Evolutionary conservation across 345 rosid genomes (phyloP), one percentile per base, ranked within the genome.

Genomic region (Gossypium sturtianum): DNA sequence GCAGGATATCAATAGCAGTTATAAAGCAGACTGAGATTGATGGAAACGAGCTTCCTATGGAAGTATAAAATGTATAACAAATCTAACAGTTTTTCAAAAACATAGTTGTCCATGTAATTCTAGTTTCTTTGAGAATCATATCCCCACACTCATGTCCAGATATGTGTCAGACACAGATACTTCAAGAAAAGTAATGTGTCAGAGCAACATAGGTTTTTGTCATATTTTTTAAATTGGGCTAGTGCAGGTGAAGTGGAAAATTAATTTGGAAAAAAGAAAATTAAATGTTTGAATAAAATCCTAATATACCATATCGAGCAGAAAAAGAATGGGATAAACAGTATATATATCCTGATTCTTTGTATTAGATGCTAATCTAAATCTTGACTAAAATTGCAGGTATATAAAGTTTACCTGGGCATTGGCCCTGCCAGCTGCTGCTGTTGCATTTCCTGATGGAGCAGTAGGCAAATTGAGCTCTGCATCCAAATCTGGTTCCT

Each of bases 391-490:
- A n/a, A 63, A 38, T 54, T 68, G 45, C 25, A 58, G 20, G 64
- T 25, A 25, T 11, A 60, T 13, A 25, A 34, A 60, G 52, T 19
- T 82, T 79, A 93, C 99, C 89, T 89, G 93, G 64, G 79, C 78
- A 83, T 81, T 86, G 66, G 84, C 29, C 85, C 93, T 84, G 80
- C 90, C 88, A 12, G 86, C 87, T 53, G 80, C 86, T 27, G 82
- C 80, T 58, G 84, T 80, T 70, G 91, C 77, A 12, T 87, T 80
- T 63, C 93, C 96, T 0, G 66, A 63, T 38, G 99, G 99, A 78
- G 97, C 90, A 47, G 97, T 9, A 78, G 99, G 99, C 83, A 95
- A 80, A 83, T 83, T 87, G 38, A 95, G 87, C 80, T 90, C 99
- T 0, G 88, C 62, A 48, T 87, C 94, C 74, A 85, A 77, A 82